Percentiles rank a stretch among this genome's conserved stretches.
Conservation (phyloP, 2,329 filamentous ascomycete species). For the Myriangium duriaei region DNA sequence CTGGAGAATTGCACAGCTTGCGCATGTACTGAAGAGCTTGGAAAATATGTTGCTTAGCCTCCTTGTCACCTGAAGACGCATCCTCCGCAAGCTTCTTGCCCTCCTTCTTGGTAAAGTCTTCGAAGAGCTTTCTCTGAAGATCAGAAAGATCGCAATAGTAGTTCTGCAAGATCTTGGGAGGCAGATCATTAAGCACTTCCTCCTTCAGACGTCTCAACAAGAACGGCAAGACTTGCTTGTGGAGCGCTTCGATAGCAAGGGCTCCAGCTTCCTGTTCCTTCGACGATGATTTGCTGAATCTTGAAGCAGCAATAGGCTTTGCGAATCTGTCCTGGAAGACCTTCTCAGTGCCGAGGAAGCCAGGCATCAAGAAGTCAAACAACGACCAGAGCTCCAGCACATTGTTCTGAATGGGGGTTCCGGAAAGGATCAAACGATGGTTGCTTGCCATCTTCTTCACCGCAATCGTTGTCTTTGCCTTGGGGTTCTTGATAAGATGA, state of each 20-base stretch:
- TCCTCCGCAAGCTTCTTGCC: slow-evolving; percentile 76
- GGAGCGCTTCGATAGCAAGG: slow-evolving; percentile 89
- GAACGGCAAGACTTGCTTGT: slow-evolving; percentile 97
- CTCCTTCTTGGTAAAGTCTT: slow-evolving; percentile 91
- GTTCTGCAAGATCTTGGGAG: slow-evolving; percentile 96
- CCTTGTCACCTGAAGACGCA: slow-evolving; percentile 73
- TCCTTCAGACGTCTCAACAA: slow-evolving; percentile 91
- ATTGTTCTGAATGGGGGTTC: slow-evolving; percentile 96
- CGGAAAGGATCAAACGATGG: slow-evolving; percentile 88
- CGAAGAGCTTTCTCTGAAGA: slow-evolving; percentile 85
- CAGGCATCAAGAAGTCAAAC: slow-evolving; percentile 98
- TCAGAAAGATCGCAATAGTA: slow-evolving; percentile 98
- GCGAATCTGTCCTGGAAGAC: slow-evolving; percentile 94
- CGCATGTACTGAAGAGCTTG: slow-evolving; percentile 99
- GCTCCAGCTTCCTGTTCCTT: slow-evolving; percentile 97
- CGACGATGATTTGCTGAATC: slow-evolving; percentile 92
- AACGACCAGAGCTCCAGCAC: slow-evolving; percentile 94
- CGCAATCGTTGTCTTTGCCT: slow-evolving; percentile 86
- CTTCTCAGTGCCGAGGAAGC: slow-evolving; percentile 89
- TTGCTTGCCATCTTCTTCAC: slow-evolving; percentile 86
- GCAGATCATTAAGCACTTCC: slow-evolving; percentile 89
- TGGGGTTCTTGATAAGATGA: slow-evolving; percentile 96
- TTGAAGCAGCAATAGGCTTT: slow-evolving; percentile 86
- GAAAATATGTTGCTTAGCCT: slow-evolving; percentile 97
- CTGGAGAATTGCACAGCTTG: slow-evolving; percentile 95